Evolutionary conservation across 2,329 filamentous ascomycete genomes (phyloP), one percentile per base, ranked within the genome.

Genomic region (Xylariales sp.): DNA sequence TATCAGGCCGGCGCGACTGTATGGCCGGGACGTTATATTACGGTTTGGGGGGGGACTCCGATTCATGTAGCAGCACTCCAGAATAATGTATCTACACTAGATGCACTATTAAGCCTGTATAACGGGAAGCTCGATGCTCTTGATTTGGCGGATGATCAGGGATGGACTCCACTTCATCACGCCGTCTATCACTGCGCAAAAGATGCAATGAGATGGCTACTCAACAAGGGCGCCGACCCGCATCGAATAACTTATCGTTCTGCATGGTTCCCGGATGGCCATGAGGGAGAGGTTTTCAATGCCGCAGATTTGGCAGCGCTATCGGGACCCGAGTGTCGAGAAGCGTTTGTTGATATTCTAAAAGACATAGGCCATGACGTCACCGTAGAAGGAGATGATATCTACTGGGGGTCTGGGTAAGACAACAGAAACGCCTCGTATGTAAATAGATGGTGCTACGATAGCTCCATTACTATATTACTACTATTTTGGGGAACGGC

Each of bases 151-250:
- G 52, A 54, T 39, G 32, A 43, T n/a, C 18, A 30, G 3, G 54
- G 54, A 5, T 56, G 36, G 54, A 56, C 54, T 43, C 54, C 54
- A 7, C 8, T 56, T 14, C 39, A 56, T n/a, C 12, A 4, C 5
- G 54, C 54, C 41, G 54, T n/a, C 36, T 56, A 43, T 32, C 36
- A 34, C 14, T 7, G 36, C 7, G 36, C 39, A 45, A 45, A 23
- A 56, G 39, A 56, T 30, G 39, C 54, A 45, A 56, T 45, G 39
- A 56, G 36, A 43, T 56, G 39, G 54, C 54, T 56, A 30, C 18
- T 45, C 3, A 56, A 30, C n/a, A 43, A 45, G 10, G 54, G 54
- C 1, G 54, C 39, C 32, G 23, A 56, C n/a, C 54, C 36, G 7
- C 36, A 56, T 56, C 23, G 36, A 3, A 56, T 12, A 30, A 56